These are phyloP conservation scores for Kalaharituber pfeilii DNA, from an alignment of 2,329 filamentous ascomycete genomes.

Conservation along the genomic window DNA sequence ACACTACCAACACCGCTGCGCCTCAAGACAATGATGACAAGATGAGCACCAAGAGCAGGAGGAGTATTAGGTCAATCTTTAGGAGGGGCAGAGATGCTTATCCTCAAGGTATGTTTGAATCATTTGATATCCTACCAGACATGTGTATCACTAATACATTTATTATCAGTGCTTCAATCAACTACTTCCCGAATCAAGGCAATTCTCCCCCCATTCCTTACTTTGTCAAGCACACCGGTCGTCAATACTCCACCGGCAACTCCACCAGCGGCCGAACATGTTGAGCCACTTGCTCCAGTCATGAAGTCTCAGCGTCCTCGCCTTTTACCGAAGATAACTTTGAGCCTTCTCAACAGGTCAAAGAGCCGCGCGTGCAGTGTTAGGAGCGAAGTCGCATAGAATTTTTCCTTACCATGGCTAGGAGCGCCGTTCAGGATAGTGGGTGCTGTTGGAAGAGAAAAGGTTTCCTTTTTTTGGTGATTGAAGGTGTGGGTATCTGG, in stretches of 20 bases:
- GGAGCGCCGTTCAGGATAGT: too few relatives aligned
- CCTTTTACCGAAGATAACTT: neutral
- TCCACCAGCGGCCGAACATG: neutral
- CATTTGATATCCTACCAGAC: too few relatives aligned
- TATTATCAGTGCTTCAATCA: neutral
- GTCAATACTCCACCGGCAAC: neutral
- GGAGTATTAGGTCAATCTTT: neutral
- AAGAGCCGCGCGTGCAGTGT: too few relatives aligned
- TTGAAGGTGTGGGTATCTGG: too few relatives aligned
- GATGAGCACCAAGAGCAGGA: neutral
- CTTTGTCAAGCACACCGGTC: neutral
- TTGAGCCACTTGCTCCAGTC: neutral
- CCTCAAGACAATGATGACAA: neutral
- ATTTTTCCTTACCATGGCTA: too few relatives aligned
- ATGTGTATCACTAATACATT: neutral
- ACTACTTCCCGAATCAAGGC: neutral
- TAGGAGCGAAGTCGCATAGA: too few relatives aligned
- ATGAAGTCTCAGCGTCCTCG: neutral
- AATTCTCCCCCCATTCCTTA: conserved; percentile 1
- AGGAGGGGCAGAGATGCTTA: neutral
- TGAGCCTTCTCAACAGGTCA: neutral
- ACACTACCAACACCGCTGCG: neutral
- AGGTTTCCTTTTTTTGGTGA: too few relatives aligned
- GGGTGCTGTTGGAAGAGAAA: too few relatives aligned
- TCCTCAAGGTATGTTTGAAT: neutral